Conservation (phyloP, 2,329 filamentous ascomycete genomes). For the Pseudopithomyces chartarum region DNA sequence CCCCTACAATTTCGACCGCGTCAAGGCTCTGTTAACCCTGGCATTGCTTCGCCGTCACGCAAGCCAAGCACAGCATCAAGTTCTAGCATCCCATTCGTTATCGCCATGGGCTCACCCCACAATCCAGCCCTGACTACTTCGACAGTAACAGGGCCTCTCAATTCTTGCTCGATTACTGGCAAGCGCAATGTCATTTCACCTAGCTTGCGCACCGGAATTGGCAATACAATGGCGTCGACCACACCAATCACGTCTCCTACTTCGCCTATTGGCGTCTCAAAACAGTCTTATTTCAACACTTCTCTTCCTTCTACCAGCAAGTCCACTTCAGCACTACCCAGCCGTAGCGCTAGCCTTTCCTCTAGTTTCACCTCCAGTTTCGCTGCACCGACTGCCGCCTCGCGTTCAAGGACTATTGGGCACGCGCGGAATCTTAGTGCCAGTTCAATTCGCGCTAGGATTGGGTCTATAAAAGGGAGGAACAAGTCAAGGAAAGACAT, state of each 20-base stretch:
- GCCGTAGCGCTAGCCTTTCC: constrained; percentile 6
- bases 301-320: not conserved
- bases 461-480: constrained; percentile 27
- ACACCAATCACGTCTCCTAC: constrained; percentile 28
- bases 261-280: constrained; percentile 12
- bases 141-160: constrained; percentile 20
- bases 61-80: constrained; percentile 24
- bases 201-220: constrained; percentile 28
- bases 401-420: constrained; percentile 9
- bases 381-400: constrained; percentile 7
- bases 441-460: constrained; percentile 23
- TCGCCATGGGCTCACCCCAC: constrained; percentile 36
- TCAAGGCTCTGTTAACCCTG: constrained; percentile 20
- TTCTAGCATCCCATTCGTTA: constrained; percentile 33
- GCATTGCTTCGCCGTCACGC: constrained; percentile 10
- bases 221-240: constrained; percentile 38
- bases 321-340: not conserved
- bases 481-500: constrained; percentile 28
- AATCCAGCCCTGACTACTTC: constrained; percentile 33
- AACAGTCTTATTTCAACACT: not conserved
- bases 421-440: constrained; percentile 31
- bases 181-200: constrained; percentile 19
- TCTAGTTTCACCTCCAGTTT: constrained; percentile 7
- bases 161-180: constrained; percentile 30
- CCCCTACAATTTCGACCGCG: constrained; percentile 14